Evolutionary conservation across 2,329 filamentous ascomycete genomes (phyloP), one percentile per base, ranked within the genome.

Genomic region (Colletotrichum salicis): DNA sequence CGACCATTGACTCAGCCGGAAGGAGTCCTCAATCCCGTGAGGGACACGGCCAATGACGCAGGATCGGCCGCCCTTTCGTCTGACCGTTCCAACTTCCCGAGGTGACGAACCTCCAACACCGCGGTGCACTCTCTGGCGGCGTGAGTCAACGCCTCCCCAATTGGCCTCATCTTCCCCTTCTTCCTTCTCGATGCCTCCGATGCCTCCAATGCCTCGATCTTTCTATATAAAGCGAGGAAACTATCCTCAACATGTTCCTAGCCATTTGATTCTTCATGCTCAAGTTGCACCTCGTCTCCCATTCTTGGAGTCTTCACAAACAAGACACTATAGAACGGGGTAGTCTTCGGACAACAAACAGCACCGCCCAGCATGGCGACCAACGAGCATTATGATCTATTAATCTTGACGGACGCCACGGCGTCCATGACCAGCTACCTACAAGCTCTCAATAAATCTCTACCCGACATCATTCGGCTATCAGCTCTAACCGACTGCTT

Each of bases 401-500:
- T 87, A 22, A 79, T 87, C 71, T 74, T 87, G 57, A 83, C 82
- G 11, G 85, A 87, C 74, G 84, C 83, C 24, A 87, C 84, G 0
- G 78, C 73, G 15, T 87, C 85, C 19, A 87, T 87, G 85, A 71
- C 74, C 37, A 72, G 62, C 33, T 88, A 85, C 65, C 78, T 88
- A 13, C 22, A 56, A 1, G 82, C 86, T 3, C 81, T 88, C 22
- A 82, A 82, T 70, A 77, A 76, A 13, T 85, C 86, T 1, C 79
- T 89, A 7, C 85, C 86, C 1, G 85, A 87, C 71, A 85, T 88
- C 74, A 83, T 89, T 68, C 82, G 83, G 41, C 79, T 88, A 7
- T 86, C 86, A 1, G 80, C 82, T 1, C 79, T 87, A 1, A 88
- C 86, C 0, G 82, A 80, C 63, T 85, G 84, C 74, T 88, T 89